These are phyloP conservation scores for Rhodotorula taiwanensis DNA, from an alignment of 768 basidiomycete genomes.

Conservation along the genomic window DNA sequence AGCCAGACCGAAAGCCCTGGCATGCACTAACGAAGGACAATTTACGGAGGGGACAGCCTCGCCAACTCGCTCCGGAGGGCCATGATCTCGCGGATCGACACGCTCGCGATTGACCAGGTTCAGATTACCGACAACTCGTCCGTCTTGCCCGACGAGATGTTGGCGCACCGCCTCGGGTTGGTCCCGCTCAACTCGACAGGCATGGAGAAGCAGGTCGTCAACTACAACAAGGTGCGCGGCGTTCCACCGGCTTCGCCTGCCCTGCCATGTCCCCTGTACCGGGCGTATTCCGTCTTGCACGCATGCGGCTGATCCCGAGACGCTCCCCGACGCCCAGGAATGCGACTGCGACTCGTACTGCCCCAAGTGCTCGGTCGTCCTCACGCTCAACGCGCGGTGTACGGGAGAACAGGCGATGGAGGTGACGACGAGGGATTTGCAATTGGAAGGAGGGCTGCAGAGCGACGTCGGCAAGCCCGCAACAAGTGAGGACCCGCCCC, in stretches of 20 bases:
- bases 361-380: conserved; percentile 72
- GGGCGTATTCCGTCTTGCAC: too few species aligned
- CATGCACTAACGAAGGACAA: not conserved
- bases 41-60: conserved; percentile 50
- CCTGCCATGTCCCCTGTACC: too few species aligned
- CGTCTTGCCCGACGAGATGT: conserved; percentile 92
- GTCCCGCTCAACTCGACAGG: conserved; percentile 83
- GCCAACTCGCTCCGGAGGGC: conserved; percentile 90
- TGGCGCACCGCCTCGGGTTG: conserved; percentile 91
- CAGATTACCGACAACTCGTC: conserved; percentile 85
- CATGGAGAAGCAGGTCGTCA: conserved; percentile 48
- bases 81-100: conserved; percentile 94
- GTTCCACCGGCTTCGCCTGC: conserved; percentile 1
- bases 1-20: too few species aligned
- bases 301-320: not conserved
- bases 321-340: conserved; percentile 54
- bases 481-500: conserved; percentile 30
- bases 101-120: conserved; percentile 95
- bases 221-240: conserved; percentile 45
- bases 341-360: conserved; percentile 83
- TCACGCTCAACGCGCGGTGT: conserved; percentile 71
- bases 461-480: conserved; percentile 34
- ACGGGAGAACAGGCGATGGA: conserved; percentile 63
- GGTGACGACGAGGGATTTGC: conserved; percentile 74
- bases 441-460: conserved; percentile 25